Evolutionary conservation across 139 green algal genomes (phyloP), one percentile per base, ranked within the genome.

Genomic region (Zygnema circumcarinatum): DNA sequence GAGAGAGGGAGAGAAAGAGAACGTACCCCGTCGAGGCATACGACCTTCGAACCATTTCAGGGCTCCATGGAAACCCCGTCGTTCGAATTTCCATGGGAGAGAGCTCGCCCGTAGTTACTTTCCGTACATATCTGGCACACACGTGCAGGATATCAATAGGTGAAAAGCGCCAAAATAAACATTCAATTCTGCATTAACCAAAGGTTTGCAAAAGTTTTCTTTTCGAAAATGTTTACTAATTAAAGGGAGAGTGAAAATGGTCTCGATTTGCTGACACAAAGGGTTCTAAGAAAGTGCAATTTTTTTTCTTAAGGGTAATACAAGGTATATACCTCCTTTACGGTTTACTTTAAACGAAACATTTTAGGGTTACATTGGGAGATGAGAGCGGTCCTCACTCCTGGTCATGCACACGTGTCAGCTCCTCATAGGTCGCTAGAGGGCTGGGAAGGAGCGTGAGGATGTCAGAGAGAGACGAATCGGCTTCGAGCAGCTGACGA

Each of bases 21-120:
- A 52, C 67, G 36, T 53, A 87, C 76, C 76, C 85, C 35, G 79
- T 67, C 0, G 62, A 87, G 2, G 76, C 85, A 35, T 33, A 68
- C 7, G 40, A 81, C 11, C 85, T 67, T 32, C 36, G 83, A 29
- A 80, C n/a, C 42, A 89, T 56, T 20, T 87, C 36, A 29, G 41
- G 42, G n/a, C 78, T 76, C 74, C 74, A 89, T 38, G 90, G 90
- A 62, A 93, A 93, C 38, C 90, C 90, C 22, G 88, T 87, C 3
- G 38, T 38, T 3, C 90, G 53, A 38, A 73, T 33, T 31, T 93
- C 90, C 52, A 89, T 87, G 1, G 38, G 53, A 1, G 82, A 90
- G 1, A 93, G 76, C 39, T 83, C 21, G 11, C 56, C 68, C 1
- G 2, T 2, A 31, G 91, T 31, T 3, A 91, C 89, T 16, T 69